Base-by-base conservation (phyloP, 257 asterid species). In the Forsythia viridissima region DNA sequence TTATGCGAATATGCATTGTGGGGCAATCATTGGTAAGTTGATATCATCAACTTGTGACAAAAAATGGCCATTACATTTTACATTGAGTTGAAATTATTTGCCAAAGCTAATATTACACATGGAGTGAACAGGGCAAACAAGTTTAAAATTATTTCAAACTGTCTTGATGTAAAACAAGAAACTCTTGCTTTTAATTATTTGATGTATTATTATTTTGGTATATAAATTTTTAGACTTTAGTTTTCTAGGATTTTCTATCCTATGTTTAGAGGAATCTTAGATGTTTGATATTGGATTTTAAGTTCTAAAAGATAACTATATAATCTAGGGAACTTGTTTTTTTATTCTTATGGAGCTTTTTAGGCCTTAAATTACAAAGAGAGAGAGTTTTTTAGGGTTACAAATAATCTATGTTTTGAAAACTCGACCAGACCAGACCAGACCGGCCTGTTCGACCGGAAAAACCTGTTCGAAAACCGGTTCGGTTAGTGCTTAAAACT, bases 1-100 rank as follows among this genome's bases (percentile, higher is more conserved):
- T 76, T 90, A 92, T 67, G 85, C 92, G n/a, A 89, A 92, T 84
- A 90, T 92, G 96, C 96, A 90, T 76, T 92, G 91, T 81, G 97
- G 93, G 70, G 91, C 91, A 77, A 92, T 92, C 80, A 92, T 92
- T 59, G 97, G 97, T 90, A 76, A 86, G 90, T 79, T 51, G 51
- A 73, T 70, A 71, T 55, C 72, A 37, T 63, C 57, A 21, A 38
- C 83, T 41, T 67, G 71, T 71, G 78, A 55, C 70, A 34, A 65
- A 59, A 30, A 38, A 70, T 24, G 65, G 34, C 44, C 30, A 38
- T 15, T 30, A 84, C 40, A 57, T 46, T 71, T 67, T 41, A 61
- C 4, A 8, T 11, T 66, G 11, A 48, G 48, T 77, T 44, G 71
- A 40, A 37, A 57, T 75, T 59, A 82, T 40, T 72, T 75, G 48